Conservation (phyloP, 169 alveolate species). For the Eimeria sp. region DNA sequence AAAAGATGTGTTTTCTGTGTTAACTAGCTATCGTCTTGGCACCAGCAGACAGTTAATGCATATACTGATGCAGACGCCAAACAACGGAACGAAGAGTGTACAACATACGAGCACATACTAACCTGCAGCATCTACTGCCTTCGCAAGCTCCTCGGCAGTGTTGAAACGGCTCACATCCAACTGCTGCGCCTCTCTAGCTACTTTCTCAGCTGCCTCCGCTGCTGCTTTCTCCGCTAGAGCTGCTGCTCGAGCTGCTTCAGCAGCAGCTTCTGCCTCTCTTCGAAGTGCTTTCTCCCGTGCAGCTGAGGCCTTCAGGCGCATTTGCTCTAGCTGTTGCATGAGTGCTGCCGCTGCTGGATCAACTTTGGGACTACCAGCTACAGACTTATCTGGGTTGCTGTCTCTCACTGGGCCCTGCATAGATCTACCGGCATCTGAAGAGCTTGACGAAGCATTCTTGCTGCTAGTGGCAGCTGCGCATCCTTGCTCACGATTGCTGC, state of each 20-base stretch:
- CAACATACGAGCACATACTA: neutral
- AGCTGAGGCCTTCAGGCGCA: constrained; percentile 64
- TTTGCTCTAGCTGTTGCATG: constrained; percentile 62
- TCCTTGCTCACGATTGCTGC: neutral
- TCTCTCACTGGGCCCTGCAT: neutral
- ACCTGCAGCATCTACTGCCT: constrained; percentile 79
- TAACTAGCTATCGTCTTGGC: too few species aligned
- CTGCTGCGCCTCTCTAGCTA: constrained; percentile 63
- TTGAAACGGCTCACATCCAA: constrained; percentile 66
- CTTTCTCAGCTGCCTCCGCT: constrained; percentile 46
- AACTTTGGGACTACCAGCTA: neutral
- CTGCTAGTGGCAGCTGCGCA: constrained; percentile 25
- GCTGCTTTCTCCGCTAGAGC: constrained; percentile 50
- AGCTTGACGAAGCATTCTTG: neutral
- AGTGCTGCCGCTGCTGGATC: constrained; percentile 58
- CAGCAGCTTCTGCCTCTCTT: constrained; percentile 68
- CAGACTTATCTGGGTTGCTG: neutral
- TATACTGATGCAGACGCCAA: neutral
- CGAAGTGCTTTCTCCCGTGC: constrained; percentile 16
- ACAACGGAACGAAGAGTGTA: neutral
- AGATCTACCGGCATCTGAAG: neutral
- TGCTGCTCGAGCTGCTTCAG: constrained; percentile 54
- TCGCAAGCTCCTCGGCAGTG: constrained; percentile 77
- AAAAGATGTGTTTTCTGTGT: too few species aligned
- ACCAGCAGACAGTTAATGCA: neutral